These are phyloP conservation scores for Cladosporium cucumerinum DNA, from an alignment of 2,329 filamentous ascomycete species.

Conservation along the genomic window DNA sequence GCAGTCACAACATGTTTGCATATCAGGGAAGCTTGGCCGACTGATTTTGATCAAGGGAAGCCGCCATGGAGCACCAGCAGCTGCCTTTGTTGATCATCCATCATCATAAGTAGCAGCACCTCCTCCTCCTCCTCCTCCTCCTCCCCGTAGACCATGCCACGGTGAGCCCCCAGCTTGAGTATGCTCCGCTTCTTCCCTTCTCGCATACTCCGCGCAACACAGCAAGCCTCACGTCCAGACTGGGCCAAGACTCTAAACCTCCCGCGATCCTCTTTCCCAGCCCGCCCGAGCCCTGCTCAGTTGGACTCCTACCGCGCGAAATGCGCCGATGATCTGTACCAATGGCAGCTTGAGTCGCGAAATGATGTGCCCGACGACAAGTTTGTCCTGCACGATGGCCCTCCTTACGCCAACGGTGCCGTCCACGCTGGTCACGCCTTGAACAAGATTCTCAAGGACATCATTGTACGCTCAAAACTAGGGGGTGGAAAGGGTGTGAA, in stretches of 20 bases:
- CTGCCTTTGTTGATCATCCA: background rate
- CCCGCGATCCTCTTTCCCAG: conserved; percentile 48
- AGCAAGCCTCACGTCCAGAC: conserved; percentile 16
- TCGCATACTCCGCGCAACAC: conserved; percentile 23
- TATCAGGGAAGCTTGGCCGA: background rate
- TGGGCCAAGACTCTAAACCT: conserved; percentile 44
- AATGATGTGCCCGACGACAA: conserved; percentile 46
- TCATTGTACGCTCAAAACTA: conserved; percentile 78
- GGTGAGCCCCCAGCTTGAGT: conserved; percentile 2
- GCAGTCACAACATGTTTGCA: no score
- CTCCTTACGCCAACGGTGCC: conserved; percentile 90
- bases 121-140: no score
- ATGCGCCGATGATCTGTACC: conserved; percentile 85
- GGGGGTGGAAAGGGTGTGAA: conserved; percentile 71
- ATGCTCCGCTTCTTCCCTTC: conserved; percentile 25
- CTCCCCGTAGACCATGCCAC: background rate
- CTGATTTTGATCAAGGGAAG: background rate
- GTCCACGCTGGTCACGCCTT: conserved; percentile 91
- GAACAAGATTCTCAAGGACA: conserved; percentile 96
- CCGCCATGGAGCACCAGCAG: background rate
- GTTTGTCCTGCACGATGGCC: conserved; percentile 90
- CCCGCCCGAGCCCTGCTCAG: conserved; percentile 41
- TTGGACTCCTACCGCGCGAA: conserved; percentile 62
- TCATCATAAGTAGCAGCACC: background rate
- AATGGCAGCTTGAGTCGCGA: conserved; percentile 64